Base-by-base conservation (phyloP, 1,284 basidiomycete species). In the Ceratobasidium sp. region DNA sequence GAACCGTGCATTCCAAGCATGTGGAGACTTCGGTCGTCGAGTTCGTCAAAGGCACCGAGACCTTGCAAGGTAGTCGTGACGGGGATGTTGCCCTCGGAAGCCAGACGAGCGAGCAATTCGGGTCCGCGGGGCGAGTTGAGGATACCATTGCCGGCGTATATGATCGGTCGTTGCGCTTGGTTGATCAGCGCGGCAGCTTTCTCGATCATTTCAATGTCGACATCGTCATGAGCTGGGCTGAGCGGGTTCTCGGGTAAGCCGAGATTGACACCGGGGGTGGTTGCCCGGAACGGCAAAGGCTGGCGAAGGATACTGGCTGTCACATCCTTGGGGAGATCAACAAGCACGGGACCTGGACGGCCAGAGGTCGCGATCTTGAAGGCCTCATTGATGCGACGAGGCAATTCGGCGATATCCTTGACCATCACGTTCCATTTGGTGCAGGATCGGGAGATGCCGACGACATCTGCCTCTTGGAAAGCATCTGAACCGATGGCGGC, bases 391-490 rank as follows among this genome's bases (percentile, higher is more conserved):
- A 99, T 97, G 76, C 97, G 87, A 61, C 97, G 85, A 8, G 97
- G 97, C 3, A 98, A 86, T 82, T 98, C 97, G 30, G 93, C 83
- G 75, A 99, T 94, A 80, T 97, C 96, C 83, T 98, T 98, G 74
- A 99, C 94, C 96, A 98, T 97, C 76, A 99, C 96, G 81, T 99
- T 99, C 97, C 97, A 99, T 82, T 99, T 99, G 32, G 97, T 98
- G 84, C 97, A 99, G 77, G 91, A 91, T 75, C 97, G 86, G 64
- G 95, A 97, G 81, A 99, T 99, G 70, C 97, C 97, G 74, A 99
- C 87, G 62, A 98, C 84, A 79, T 99, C 97, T 53, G 97, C 97
- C 82, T 99, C 97, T 81, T 99, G 97, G 88, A 99, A 99, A 2
- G 95, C 93, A 80, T 99, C 97, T 2, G 94, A 96, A 34, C 97